These are phyloP conservation scores for Coemansia sp. DNA, from an alignment of 192 early-diverging fungal genomes.

Conservation along the genomic window DNA sequence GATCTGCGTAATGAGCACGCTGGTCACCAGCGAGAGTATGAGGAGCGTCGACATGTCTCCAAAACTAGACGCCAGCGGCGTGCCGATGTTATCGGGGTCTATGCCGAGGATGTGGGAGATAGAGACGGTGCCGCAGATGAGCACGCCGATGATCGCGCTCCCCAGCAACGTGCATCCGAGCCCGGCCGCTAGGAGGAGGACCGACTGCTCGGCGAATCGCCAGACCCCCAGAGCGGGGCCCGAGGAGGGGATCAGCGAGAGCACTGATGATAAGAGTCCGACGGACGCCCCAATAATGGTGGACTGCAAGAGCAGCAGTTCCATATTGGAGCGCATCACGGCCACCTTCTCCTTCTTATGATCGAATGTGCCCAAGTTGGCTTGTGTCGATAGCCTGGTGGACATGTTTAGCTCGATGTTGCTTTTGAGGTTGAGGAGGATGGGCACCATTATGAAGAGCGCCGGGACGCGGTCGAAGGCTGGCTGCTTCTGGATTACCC, in stretches of 20 bases:
- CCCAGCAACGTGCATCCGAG: slow-evolving; percentile 67
- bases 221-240: background rate
- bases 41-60: slow-evolving; percentile 54
- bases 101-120: slow-evolving; percentile 61
- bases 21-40: slow-evolving; percentile 19
- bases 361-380: slow-evolving; percentile 71
- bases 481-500: slow-evolving; percentile 63
- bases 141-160: slow-evolving; percentile 67
- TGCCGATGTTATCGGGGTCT: slow-evolving; percentile 68
- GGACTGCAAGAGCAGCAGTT: slow-evolving; percentile 72
- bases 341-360: slow-evolving; percentile 47
- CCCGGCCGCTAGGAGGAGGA: slow-evolving; percentile 62
- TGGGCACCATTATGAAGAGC: slow-evolving; percentile 82
- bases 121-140: slow-evolving; percentile 70
- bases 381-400: slow-evolving; percentile 74
- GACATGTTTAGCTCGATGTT: slow-evolving; percentile 91
- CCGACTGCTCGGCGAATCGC: slow-evolving; percentile 4
- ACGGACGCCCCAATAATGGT: slow-evolving; percentile 68
- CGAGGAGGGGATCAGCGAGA: slow-evolving; percentile 30
- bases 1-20: slow-evolving; percentile 11
- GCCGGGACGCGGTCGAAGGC: slow-evolving; percentile 69
- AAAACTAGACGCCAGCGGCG: slow-evolving; percentile 50
- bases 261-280: slow-evolving; percentile 63
- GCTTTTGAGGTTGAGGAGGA: slow-evolving; percentile 84
- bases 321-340: slow-evolving; percentile 71